Percentiles rank a stretch among this genome's conserved stretches.
Conservation (phyloP, 2,329 filamentous ascomycete species). For the Colletotrichum scovillei region DNA sequence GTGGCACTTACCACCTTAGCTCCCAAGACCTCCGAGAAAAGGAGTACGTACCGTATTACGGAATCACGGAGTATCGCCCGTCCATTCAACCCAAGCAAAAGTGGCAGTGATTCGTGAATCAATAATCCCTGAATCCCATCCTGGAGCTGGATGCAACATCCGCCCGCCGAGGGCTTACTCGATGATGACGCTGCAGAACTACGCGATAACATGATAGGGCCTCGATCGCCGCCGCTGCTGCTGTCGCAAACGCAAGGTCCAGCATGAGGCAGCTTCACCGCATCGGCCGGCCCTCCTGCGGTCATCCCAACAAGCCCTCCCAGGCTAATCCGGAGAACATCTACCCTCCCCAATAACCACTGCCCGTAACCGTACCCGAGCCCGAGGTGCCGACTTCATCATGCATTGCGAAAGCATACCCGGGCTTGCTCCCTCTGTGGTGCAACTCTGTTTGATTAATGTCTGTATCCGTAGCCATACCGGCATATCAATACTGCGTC, state of each 20-base stretch:
- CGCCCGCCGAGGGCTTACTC: constrained; percentile 8
- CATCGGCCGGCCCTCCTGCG: constrained; percentile 15
- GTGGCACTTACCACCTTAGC: background rate
- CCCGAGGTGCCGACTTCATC: constrained; percentile 9
- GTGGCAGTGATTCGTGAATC: background rate
- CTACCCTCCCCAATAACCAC: no score
- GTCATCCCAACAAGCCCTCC: constrained; percentile 9
- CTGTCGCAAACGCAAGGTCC: background rate
- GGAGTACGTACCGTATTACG: background rate
- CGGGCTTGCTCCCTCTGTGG: constrained; percentile 9
- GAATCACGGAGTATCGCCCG: background rate
- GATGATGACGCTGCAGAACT: constrained; percentile 30
- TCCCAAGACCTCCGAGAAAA: background rate
- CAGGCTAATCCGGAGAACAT: constrained; percentile 11
- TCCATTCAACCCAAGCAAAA: background rate
- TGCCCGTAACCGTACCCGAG: background rate
- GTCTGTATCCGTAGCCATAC: constrained; percentile 4
- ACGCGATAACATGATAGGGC: background rate
- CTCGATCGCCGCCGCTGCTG: background rate
- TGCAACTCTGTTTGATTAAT: constrained; percentile 23
- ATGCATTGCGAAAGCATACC: constrained; percentile 5
- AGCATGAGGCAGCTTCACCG: constrained; percentile 5
- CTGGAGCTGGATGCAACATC: constrained; percentile 16
- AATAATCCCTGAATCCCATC: background rate
- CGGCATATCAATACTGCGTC: constrained; percentile 21